Conservation (phyloP, 2,329 filamentous ascomycete species). For the Fusarium sp. region DNA sequence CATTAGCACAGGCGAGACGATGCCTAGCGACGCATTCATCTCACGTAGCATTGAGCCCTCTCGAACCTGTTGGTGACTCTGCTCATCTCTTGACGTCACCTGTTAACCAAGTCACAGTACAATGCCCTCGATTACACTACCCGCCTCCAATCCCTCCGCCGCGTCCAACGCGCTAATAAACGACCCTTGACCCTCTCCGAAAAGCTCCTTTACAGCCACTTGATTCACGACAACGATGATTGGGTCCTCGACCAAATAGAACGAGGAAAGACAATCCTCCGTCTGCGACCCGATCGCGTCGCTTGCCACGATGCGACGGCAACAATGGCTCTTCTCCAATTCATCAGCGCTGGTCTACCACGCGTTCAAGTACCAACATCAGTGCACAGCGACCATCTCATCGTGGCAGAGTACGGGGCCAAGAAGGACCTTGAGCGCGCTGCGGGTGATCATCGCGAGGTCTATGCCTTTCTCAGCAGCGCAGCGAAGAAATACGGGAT, state of each 20-base stretch:
- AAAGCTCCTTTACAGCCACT: constrained; percentile 53
- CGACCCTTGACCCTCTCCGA: constrained; percentile 51
- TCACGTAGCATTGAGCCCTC: constrained; percentile 33
- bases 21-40: constrained; percentile 8
- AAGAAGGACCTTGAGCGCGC: constrained; percentile 3
- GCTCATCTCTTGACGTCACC: no score
- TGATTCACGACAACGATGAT: constrained; percentile 43
- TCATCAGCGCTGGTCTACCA: constrained; percentile 54
- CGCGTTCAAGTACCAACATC: constrained; percentile 52
- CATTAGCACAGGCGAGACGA: not conserved
- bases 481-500: constrained; percentile 59
- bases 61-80: constrained; percentile 14
- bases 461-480: constrained; percentile 52
- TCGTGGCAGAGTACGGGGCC: constrained; percentile 38
- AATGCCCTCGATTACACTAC: constrained; percentile 32
- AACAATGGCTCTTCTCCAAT: constrained; percentile 55
- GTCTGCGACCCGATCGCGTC: constrained; percentile 52
- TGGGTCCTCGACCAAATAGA: constrained; percentile 45
- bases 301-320: constrained; percentile 56
- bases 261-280: constrained; percentile 52
- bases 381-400: constrained; percentile 54
- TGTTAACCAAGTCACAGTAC: not conserved
- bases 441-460: constrained; percentile 40
- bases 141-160: constrained; percentile 21
- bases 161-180: constrained; percentile 21